Evolutionary conservation across 768 basidiomycete species (phyloP), one percentile per base, ranked within the genome.

Genomic region (Amyloporia xantha): DNA sequence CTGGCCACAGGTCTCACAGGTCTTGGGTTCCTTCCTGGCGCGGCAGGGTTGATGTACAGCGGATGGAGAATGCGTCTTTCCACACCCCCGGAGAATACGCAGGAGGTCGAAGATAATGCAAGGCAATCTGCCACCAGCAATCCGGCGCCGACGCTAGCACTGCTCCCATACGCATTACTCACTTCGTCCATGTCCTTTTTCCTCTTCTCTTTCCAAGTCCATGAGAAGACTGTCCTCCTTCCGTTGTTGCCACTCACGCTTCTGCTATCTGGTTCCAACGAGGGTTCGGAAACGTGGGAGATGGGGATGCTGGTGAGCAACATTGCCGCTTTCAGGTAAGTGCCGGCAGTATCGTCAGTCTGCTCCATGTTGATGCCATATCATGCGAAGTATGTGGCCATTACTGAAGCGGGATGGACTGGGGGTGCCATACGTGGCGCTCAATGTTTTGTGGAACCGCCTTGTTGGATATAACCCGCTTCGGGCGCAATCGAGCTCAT

Each of bases 161-260:
- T 98, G 1, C 73, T 97, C 3, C 87, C 86, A 0, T 86, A 89
- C 55, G 82, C 87, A 2, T 72, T 96, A 23, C 76, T 92, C 52
- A 82, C 80, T 5, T 83, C 81, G 1, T 86, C 89, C 0, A 77
- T 97, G 73, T 86, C 92, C 7, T 96, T 97, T 75, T 97, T 95
- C 70, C 72, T 97, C 26, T 94, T 95, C 71, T 93, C 92, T 5
- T 95, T 95, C 66, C 93, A 96, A 60, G 93, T 94, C 33, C 94
- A 96, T 65, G 94, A 97, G 66, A 97, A 96, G 72, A 84, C 86
- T 2, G 88, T 97, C 35, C 62, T 96, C 15, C 61, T 97, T 1
- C 91, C 93, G 2, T 71, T 98, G 19, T 65, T 97, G 54, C 94
- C 94, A 0, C 70, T 93, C 24, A 89, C 84, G 0, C 71, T 97